A percentile compares a stretch with the other conserved stretches of the same genome.
These are phyloP conservation scores for Aureobasidium pullulans DNA, from an alignment of 2,329 filamentous ascomycete genomes.

Conservation along the genomic window DNA sequence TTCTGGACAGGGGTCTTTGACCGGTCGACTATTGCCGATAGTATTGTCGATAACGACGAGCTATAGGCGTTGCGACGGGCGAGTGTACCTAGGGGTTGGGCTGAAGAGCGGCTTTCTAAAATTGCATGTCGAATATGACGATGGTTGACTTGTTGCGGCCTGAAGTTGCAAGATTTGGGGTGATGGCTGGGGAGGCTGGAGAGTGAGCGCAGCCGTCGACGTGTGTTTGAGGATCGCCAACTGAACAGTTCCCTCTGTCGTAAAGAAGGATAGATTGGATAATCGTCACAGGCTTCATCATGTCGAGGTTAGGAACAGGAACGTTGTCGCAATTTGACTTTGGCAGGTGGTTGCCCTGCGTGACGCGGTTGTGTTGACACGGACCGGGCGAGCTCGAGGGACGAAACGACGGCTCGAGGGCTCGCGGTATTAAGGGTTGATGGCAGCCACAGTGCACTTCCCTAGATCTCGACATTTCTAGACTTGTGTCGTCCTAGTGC, in stretches of 20 bases:
- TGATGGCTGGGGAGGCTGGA: background rate
- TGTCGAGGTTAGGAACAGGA: too few species aligned
- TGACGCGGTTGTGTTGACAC: background rate
- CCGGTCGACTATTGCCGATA: conserved; percentile 4
- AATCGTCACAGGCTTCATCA: too few species aligned
- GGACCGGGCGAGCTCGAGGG: too few species aligned
- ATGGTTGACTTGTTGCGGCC: background rate
- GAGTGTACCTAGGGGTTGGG: background rate
- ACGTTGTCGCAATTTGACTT: background rate
- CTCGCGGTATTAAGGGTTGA: background rate
- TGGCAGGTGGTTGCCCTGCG: background rate
- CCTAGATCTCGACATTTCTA: background rate
- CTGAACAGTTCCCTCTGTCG: too few species aligned
- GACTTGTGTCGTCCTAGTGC: background rate
- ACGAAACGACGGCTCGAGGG: background rate
- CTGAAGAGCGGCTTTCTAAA: background rate
- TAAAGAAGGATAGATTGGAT: too few species aligned
- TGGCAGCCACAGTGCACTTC: background rate
- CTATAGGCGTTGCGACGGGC: conserved; percentile 1
- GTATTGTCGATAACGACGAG: background rate
- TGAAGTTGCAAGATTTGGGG: background rate
- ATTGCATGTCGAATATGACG: background rate
- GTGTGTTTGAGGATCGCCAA: too few species aligned
- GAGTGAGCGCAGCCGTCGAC: too few species aligned
- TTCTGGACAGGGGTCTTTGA: background rate